Evolutionary conservation across 805 yeast genomes (phyloP), one percentile per base, ranked within the genome.

Genomic region (Teunomyces cretensis): DNA sequence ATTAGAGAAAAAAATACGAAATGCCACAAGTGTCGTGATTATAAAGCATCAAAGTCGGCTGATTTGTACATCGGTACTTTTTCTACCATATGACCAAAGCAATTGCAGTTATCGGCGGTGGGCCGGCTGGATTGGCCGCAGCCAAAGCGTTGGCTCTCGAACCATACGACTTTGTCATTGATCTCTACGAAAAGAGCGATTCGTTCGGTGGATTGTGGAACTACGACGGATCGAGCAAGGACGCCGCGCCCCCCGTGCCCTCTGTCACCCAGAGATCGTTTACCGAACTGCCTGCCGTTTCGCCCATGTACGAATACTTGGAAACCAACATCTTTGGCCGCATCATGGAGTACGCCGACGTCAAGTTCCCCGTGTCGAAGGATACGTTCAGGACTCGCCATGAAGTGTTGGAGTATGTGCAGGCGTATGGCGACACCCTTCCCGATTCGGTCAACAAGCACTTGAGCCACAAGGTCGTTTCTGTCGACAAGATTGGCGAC

Each of bases 191-290:
- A 48, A 54, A 77, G 39, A 57, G 75, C 39, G 56, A 54, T 26
- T 51, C 48, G 1, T 52, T 63, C 6, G 80, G 80, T 2, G 80
- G 80, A 3, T 58, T 72, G 1, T 75, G 80, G 80, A 56, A 56
- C 3, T 54, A 58, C 3, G 75, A 67, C 45, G 55, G 55, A 12
- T 48, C 54, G 9, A 57, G 53, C 39, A 24, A 47, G 11, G 43
- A 44, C 11, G 50, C 49, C 11, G 17, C n/a, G 6, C 61, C 61
- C 7, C 33, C 47, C 1, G 48, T 58, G 8, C 41, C 41, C 14
- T 27, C 30, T 6, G 14, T 30, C 19, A 37, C 32, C 19, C 32
- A 37, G 32, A 13, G 30, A 26, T 15, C n/a, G 22, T 27, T 26
- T 16, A 6, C 12, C 3, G 46, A 43, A 9, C 38, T 37, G 28